Percentiles rank a stretch among this genome's conserved stretches.
Evolutionary conservation across 139 green algal genomes (phyloP).

Genomic region (Chlamydomonas incerta): DNA sequence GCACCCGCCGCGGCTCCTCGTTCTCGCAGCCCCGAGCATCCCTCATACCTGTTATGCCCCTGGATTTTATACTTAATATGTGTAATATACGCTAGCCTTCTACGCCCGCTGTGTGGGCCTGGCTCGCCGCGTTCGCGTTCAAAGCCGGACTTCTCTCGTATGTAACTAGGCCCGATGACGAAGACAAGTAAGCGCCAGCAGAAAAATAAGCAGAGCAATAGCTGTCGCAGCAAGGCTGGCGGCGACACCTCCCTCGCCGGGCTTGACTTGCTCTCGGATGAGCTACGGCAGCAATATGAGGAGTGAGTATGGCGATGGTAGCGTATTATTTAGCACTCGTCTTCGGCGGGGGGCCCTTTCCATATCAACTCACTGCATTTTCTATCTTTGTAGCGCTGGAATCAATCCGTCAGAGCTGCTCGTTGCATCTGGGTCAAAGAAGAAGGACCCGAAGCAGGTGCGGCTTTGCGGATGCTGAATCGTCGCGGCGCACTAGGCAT

Average conservation of each 20-base stretch:
- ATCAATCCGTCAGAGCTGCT: slow-evolving; percentile 1
- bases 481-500: background rate
- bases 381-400: background rate
- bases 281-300: slow-evolving; percentile 41
- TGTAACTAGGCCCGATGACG: background rate
- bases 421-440: background rate
- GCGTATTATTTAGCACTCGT: too few relatives aligned
- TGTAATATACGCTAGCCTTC: too few relatives aligned
- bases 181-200: slow-evolving; percentile 61
- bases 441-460: slow-evolving; percentile 9
- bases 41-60: too few relatives aligned
- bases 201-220: slow-evolving; percentile 54
- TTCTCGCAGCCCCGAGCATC: too few relatives aligned
- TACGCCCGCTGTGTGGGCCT: too few relatives aligned
- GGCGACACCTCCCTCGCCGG: background rate
- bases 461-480: background rate
- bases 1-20: too few relatives aligned
- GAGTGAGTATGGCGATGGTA: slow-evolving; percentile 11
- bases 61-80: too few relatives aligned
- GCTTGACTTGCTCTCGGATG: slow-evolving; percentile 38
- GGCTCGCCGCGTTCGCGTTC: too few relatives aligned
- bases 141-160: too few relatives aligned
- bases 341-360: too few relatives aligned
- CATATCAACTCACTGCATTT: background rate
- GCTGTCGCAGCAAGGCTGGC: slow-evolving; percentile 45